Evolutionary conservation across 352 stramenopile species (phyloP).

Genomic region (Phytophthora uliginosa): DNA sequence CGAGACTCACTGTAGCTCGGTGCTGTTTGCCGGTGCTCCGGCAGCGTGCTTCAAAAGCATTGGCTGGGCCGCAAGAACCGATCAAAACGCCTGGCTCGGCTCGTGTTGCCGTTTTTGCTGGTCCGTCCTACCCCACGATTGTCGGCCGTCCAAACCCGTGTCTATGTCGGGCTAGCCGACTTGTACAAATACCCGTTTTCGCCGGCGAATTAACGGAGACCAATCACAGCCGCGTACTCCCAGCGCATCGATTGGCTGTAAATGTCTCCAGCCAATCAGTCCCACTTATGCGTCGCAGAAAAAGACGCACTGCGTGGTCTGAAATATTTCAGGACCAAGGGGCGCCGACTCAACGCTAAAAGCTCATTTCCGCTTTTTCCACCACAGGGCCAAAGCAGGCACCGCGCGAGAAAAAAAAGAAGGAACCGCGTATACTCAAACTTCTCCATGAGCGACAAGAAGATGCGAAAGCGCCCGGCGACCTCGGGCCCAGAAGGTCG

Average conservation of each 20-base stretch:
- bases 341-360: conserved; percentile 9
- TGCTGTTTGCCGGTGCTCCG: background rate
- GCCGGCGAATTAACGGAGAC: conserved; percentile 6
- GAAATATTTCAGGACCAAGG: conserved; percentile 25
- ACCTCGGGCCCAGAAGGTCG: conserved; percentile 11
- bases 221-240: background rate
- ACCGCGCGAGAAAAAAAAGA: conserved; percentile 33
- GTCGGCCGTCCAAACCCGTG: conserved; percentile 18
- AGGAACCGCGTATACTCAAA: conserved; percentile 31
- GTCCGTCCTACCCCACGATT: conserved; percentile 24
- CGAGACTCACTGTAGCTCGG: background rate
- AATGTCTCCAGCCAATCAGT: conserved; percentile 15
- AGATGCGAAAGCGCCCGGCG: conserved; percentile 44
- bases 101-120: background rate
- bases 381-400: background rate
- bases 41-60: background rate
- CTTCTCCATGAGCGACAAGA: conserved; percentile 41
- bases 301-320: conserved; percentile 13
- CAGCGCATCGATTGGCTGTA: conserved; percentile 22
- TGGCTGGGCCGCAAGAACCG: background rate
- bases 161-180: conserved; percentile 17
- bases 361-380: conserved; percentile 46
- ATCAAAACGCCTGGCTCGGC: background rate
- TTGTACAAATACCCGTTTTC: conserved; percentile 24
- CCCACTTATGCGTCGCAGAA: conserved; percentile 5